A percentile compares a stretch with the other conserved stretches of the same genome.
These are phyloP conservation scores for Tuber melanosporum DNA, from an alignment of 495 filamentous ascomycete species.

Conservation along the genomic window DNA sequence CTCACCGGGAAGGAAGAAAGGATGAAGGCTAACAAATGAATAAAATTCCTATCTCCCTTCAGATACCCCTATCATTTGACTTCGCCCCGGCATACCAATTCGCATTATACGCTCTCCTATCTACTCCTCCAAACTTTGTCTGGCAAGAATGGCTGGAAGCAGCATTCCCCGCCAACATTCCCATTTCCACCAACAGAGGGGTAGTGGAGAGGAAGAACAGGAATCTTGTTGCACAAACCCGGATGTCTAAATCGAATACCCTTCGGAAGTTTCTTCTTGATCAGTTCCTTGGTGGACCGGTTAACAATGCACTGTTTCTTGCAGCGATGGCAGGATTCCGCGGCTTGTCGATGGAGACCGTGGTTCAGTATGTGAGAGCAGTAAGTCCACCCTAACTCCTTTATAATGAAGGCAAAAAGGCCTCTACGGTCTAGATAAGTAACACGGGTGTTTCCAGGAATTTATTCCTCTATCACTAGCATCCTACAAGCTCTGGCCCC, in stretches of 20 bases:
- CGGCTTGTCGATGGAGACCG: conserved; percentile 17
- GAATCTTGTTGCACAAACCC: conserved; percentile 44
- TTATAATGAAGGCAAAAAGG: conserved; percentile 13
- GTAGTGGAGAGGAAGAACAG: conserved; percentile 23
- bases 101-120: conserved; percentile 64
- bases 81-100: conserved; percentile 66
- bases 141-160: conserved; percentile 57
- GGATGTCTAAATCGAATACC: conserved; percentile 64
- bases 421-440: conserved; percentile 13
- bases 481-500: conserved; percentile 74
- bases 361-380: conserved; percentile 25
- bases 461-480: conserved; percentile 66
- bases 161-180: conserved; percentile 39
- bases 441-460: conserved; percentile 47
- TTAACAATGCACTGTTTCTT: conserved; percentile 73
- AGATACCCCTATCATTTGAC: conserved; percentile 55
- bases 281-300: conserved; percentile 64
- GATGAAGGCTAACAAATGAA: conserved; percentile 15
- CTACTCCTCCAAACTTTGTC: conserved; percentile 76
- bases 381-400: conserved; percentile 35
- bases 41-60: conserved; percentile 21
- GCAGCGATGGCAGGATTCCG: conserved; percentile 35
- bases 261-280: conserved; percentile 74
- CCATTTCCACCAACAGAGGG: conserved; percentile 40
- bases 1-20: neutral